Conservation (phyloP, 2,329 filamentous ascomycete genomes). For the Parasarocladium wereldwijsianum region DNA sequence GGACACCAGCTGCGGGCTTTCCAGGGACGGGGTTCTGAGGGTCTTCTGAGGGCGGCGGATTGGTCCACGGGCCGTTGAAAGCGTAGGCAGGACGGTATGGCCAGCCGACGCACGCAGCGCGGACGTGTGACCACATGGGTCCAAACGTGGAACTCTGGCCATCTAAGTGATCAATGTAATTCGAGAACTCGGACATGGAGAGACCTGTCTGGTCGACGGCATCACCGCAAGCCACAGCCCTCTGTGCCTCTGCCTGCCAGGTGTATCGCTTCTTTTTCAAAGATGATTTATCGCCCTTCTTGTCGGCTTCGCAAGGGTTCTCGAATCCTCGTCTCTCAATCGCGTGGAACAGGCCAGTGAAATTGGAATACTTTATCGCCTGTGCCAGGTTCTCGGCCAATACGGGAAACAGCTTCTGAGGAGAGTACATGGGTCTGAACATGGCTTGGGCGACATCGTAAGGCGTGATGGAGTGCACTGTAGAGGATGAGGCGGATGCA, state of each 20-base stretch:
- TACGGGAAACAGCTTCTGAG: constrained; percentile 8
- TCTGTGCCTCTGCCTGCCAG: constrained; percentile 10
- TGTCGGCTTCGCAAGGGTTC: constrained; percentile 9
- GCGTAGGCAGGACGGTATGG: constrained; percentile 21
- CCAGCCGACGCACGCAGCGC: constrained; percentile 24
- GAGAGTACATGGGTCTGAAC: constrained; percentile 15
- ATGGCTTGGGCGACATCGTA: constrained; percentile 13
- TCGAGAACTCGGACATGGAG: constrained; percentile 12
- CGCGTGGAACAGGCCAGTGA: constrained; percentile 3
- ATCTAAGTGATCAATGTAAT: constrained; percentile 14
- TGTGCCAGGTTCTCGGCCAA: constrained; percentile 7
- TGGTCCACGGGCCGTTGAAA: constrained; percentile 21
- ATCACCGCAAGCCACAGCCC: constrained; percentile 20
- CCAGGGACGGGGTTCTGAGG: constrained; percentile 12
- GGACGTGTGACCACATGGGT: constrained; percentile 18
- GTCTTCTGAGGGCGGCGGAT: constrained; percentile 11
- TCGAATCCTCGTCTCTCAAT: constrained; percentile 1
- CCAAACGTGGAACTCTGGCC: constrained; percentile 17
- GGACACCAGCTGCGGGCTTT: constrained; percentile 23
- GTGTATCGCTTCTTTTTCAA: constrained; percentile 2
- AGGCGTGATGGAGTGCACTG: constrained; percentile 15
- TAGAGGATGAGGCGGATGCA: no score
- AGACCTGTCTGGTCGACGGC: constrained; percentile 12
- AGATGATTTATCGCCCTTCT: no score
- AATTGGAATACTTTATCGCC: constrained; percentile 10